Percentiles rank a stretch among this genome's conserved stretches.
phyloP scores from a whole-genome alignment of 495 filamentous ascomycete genomes.

The Immersiella caudata region DNA sequence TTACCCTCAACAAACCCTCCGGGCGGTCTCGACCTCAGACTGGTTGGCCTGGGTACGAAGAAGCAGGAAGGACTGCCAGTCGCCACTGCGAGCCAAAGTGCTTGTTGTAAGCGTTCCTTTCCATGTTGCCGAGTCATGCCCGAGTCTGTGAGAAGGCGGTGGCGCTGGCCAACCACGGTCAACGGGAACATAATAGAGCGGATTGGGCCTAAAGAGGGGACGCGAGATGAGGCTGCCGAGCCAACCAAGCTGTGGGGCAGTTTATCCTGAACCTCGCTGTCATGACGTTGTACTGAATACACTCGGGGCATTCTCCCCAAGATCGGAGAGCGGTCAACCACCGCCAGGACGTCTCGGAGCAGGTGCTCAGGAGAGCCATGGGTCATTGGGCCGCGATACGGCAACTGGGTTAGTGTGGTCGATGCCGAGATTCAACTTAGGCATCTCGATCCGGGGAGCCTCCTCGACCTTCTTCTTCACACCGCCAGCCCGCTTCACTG shows the following conservation, averaged over 20 bases:
- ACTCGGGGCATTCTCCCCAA: background rate
- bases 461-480: constrained; percentile 43
- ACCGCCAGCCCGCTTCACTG: constrained; percentile 46
- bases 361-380: constrained; percentile 39
- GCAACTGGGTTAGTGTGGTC: constrained; percentile 22
- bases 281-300: background rate
- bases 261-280: background rate
- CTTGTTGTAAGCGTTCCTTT: background rate
- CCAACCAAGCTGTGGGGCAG: background rate
- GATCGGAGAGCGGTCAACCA: background rate
- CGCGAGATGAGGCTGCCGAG: background rate
- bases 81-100: constrained; percentile 3
- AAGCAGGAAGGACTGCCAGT: constrained; percentile 5
- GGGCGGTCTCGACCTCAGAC: background rate
- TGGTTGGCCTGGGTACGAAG: background rate
- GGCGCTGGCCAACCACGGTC: constrained; percentile 12
- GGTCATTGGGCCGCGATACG: constrained; percentile 32
- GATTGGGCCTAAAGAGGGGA: background rate
- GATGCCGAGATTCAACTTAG: constrained; percentile 52
- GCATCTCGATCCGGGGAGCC: constrained; percentile 61
- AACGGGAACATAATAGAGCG: background rate
- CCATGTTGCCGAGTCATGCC: constrained; percentile 11
- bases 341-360: background rate
- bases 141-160: background rate
- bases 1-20: background rate